phyloP scores from a whole-genome alignment of 169 alveolate genomes.

The Eimeria sp. region DNA sequence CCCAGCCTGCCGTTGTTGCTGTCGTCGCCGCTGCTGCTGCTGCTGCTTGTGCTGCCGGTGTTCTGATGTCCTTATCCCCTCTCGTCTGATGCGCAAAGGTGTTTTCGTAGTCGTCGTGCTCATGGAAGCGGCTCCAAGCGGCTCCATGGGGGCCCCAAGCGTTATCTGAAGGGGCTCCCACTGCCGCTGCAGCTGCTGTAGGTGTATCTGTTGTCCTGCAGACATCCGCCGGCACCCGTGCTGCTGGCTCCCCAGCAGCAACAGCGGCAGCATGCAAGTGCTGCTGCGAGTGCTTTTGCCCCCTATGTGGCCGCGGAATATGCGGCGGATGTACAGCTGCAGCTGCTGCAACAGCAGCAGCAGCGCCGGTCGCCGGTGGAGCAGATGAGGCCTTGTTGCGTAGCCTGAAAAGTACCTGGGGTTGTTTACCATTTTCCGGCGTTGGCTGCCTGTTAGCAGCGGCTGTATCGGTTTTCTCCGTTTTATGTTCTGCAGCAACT shows the following conservation, averaged over 20 bases:
- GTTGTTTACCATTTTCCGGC: neutral
- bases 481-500: neutral
- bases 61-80: neutral
- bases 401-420: neutral
- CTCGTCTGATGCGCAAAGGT: neutral
- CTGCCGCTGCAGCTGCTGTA: slow-evolving; percentile 9
- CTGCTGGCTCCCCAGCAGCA: slow-evolving; percentile 48
- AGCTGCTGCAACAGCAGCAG: slow-evolving; percentile 50
- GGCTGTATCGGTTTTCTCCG: neutral
- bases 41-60: neutral
- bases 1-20: slow-evolving; percentile 19
- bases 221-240: slow-evolving; percentile 31
- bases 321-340: slow-evolving; percentile 30
- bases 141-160: slow-evolving; percentile 22
- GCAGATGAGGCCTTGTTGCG: slow-evolving; percentile 15
- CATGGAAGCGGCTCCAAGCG: neutral
- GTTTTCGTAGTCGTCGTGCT: neutral
- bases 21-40: slow-evolving; percentile 28
- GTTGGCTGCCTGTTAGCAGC: neutral
- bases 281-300: slow-evolving; percentile 6
- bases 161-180: neutral
- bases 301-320: neutral
- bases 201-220: neutral
- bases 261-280: slow-evolving; percentile 6
- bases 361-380: slow-evolving; percentile 7